Base-by-base conservation (phyloP, 2,329 filamentous ascomycete genomes). In the Tolypocladium sp. region DNA sequence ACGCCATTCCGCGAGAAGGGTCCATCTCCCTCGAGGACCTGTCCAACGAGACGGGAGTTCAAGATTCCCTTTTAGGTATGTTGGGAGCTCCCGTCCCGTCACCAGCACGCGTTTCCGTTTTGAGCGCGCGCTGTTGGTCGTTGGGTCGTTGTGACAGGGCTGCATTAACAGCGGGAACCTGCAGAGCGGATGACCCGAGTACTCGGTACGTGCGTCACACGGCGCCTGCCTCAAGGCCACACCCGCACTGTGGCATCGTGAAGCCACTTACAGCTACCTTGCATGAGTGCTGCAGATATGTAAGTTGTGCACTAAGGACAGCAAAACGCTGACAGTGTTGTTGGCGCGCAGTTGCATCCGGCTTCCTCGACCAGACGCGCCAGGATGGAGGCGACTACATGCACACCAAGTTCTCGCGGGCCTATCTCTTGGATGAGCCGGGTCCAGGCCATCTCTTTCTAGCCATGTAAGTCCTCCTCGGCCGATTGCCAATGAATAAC, bases 391-490 rank as follows among this genome's bases (percentile, higher is more conserved):
- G 69, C 22, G 63, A 66, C 7, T 71, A 72, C 60, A 65, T 63
- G 55, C 69, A 71, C 59, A 71, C 68, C 37, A 70, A 69, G 44
- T 70, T 70, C 44, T 71, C 69, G 4, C 63, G 66, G 6, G 61
- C 69, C 15, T 72, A 72, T 41, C 61, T 68, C 13, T 57, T 70
- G 5, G 65, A 67, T 40, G 60, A 64, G 9, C 65, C 67, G 2
- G 64, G 63, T 9, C 68, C 68, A 0, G 70, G 68, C 0, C 66
- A 72, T 40, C 56, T 73, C 10, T 72, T 71, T 59, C 59, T 69
- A 3, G 64, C 66, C 58, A 70, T 70, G 67, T 68, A 58, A 35
- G 61, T n/a, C 44, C 15, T 6, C 6, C 8, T 25, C 25, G 46
- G 46, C 15, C 46, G 2, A 9, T 20, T 2, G 15, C 17, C 22